A percentile compares a stretch with the other conserved stretches of the same genome.
Evolutionary conservation across 345 rosid genomes (phyloP).

Genomic region (Diplotaxis tenuifolia): DNA sequence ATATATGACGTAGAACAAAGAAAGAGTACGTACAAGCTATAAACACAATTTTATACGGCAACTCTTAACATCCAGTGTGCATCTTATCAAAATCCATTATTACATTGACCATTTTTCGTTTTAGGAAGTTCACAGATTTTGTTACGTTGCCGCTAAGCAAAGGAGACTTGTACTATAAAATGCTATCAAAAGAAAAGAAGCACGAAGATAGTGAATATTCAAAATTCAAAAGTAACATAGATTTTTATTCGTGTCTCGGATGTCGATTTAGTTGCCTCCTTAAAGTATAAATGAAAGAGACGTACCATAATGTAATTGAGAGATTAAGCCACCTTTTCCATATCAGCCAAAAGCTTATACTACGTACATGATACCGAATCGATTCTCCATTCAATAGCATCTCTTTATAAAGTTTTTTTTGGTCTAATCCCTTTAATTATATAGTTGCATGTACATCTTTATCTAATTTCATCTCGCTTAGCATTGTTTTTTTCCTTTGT

Average conservation of each 20-base stretch:
- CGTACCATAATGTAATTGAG: slow-evolving; percentile 37
- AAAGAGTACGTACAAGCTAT: not conserved
- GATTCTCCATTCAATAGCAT: slow-evolving; percentile 36
- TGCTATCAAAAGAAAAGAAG: slow-evolving; percentile 8
- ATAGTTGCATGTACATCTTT: slow-evolving; percentile 24
- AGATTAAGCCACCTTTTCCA: slow-evolving; percentile 33
- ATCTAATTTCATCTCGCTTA: slow-evolving; percentile 6
- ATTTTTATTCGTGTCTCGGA: slow-evolving; percentile 38
- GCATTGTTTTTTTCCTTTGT: not conserved
- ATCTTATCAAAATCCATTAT: slow-evolving; percentile 7
- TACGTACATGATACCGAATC: slow-evolving; percentile 36
- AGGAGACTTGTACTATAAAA: slow-evolving; percentile 25
- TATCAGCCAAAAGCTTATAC: slow-evolving; percentile 39
- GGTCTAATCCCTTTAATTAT: no score
- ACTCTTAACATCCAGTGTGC: not conserved
- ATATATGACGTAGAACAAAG: not conserved
- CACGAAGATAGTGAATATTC: slow-evolving; percentile 30
- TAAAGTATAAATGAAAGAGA: slow-evolving; percentile 43
- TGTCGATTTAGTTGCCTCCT: slow-evolving; percentile 42
- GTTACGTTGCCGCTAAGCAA: slow-evolving; percentile 45
- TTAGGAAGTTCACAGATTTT: not conserved
- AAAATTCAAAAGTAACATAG: slow-evolving; percentile 36
- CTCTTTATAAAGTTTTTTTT: no score
- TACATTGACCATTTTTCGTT: not conserved
- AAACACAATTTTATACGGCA: not conserved